Percentiles rank a stretch among this genome's conserved stretches.
Evolutionary conservation across 2,329 filamentous ascomycete species (phyloP).

Genomic region (Hirsutella minnesotensis): DNA sequence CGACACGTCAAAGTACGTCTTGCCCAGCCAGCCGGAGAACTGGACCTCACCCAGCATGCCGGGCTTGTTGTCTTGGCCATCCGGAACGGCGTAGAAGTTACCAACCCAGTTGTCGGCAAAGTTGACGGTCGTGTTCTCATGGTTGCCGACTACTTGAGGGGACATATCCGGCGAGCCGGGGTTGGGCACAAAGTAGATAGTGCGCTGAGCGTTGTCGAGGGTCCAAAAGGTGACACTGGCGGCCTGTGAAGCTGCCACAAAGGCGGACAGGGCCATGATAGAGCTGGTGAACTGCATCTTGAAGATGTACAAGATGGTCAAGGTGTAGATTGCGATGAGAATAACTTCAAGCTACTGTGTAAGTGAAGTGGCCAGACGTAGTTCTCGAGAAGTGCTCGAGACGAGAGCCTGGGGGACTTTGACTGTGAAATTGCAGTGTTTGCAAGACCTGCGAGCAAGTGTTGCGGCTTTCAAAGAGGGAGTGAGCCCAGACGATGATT

Average conservation of each 20-base stretch:
- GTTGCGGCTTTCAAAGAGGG: too few species aligned
- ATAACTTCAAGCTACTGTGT: too few species aligned
- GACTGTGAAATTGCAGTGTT: too few species aligned
- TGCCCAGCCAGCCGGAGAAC: slow-evolving; percentile 34
- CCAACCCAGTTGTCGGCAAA: slow-evolving; percentile 34
- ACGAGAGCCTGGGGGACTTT: too few species aligned
- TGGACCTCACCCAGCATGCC: slow-evolving; percentile 43
- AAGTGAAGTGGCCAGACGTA: too few species aligned
- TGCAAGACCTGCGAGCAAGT: too few species aligned
- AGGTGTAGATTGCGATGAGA: too few species aligned
- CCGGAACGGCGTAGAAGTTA: slow-evolving; percentile 37
- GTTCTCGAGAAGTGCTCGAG: too few species aligned
- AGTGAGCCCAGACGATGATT: neutral
- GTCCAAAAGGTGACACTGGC: slow-evolving; percentile 46
- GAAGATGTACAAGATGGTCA: slow-evolving; percentile 9
- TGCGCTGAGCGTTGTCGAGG: slow-evolving; percentile 38
- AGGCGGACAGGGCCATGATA: slow-evolving; percentile 30
- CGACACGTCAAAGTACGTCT: slow-evolving; percentile 47
- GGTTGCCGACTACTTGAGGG: slow-evolving; percentile 26
- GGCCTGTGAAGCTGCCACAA: slow-evolving; percentile 29
- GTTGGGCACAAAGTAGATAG: slow-evolving; percentile 37
- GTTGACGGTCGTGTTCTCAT: slow-evolving; percentile 25
- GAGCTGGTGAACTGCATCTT: slow-evolving; percentile 43
- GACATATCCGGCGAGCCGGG: slow-evolving; percentile 21
- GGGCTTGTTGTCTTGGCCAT: slow-evolving; percentile 26